Evolutionary conservation across 768 basidiomycete species (phyloP), one percentile per base, ranked within the genome.

Genomic region (Galerina marginata): DNA sequence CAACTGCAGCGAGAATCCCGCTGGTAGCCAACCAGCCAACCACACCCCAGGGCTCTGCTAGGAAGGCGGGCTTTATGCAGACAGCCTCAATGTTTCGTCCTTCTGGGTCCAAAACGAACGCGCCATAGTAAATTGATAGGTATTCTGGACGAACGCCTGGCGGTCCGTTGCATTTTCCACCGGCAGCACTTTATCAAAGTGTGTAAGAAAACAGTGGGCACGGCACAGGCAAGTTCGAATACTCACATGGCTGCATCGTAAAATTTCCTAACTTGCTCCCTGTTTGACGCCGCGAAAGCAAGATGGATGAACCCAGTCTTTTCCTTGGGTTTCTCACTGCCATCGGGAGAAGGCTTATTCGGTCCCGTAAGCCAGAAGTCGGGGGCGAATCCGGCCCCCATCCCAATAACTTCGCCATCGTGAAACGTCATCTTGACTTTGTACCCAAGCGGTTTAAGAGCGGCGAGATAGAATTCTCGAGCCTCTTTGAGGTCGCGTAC

Each of bases 81-180:
- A 68, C 66, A 6, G 64, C 72, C 60, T 73, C 70, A 51, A 70
- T 65, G 59, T 73, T 73, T 44, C 69, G 59, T 9, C 70, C 72
- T 40, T 71, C 72, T 2, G 69, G 59, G 25, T 73, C 70, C 36
- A 65, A 49, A 11, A 73, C 64, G 45, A 67, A 73, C 9, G 72
- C 72, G 2, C 61, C 70, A 37, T 73, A 73, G 56, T 73, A 70
- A 20, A 59, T 65, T 9, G 61, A 40, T 15, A 63, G 62, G 56
- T 70, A 70, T 9, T 73, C 49, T 7, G 67, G 67, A 29, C 70
- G 68, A 11, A 60, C 59, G 14, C 71, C 71, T 29, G 71, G 71
- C 16, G 67, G 56, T 3, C 70, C 72, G 50, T 73, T 73, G 44
- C 62, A 61, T 46, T 65, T 70, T 15, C 48, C 70, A 33, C 72